A percentile compares a stretch with the other conserved stretches of the same genome.
phyloP scores from a whole-genome alignment of 768 basidiomycete genomes.

The Leccinum uliginosum region DNA sequence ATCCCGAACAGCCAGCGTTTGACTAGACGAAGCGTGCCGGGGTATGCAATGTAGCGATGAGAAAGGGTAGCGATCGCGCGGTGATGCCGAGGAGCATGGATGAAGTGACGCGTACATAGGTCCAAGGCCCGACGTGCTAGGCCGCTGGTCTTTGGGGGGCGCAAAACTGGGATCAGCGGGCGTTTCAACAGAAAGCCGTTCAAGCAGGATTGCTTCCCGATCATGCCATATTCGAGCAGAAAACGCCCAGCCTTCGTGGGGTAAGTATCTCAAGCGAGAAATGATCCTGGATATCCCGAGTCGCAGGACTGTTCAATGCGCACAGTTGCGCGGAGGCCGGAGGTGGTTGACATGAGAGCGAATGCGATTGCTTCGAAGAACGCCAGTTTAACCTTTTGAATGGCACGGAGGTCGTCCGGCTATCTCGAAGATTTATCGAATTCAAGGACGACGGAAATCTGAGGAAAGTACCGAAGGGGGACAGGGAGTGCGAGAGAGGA shows the following conservation, averaged over 20 bases:
- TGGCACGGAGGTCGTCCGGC: slow-evolving; percentile 91
- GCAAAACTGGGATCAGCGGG: background rate
- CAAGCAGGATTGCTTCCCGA: slow-evolving; percentile 74
- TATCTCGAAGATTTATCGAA: slow-evolving; percentile 91
- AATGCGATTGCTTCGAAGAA: slow-evolving; percentile 80
- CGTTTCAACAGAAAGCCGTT: slow-evolving; percentile 47
- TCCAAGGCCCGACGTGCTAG: slow-evolving; percentile 55
- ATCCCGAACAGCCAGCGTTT: slow-evolving; percentile 85
- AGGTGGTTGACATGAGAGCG: slow-evolving; percentile 49
- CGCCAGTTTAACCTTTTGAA: slow-evolving; percentile 92
- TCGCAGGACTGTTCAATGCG: slow-evolving; percentile 49
- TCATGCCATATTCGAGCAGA: slow-evolving; percentile 81
- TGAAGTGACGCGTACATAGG: slow-evolving; percentile 65
- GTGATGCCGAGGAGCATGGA: slow-evolving; percentile 82
- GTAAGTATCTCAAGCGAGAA: slow-evolving; percentile 74
- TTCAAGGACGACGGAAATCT: slow-evolving; percentile 74
- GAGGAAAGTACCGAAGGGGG: slow-evolving; percentile 61
- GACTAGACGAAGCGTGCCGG: slow-evolving; percentile 80
- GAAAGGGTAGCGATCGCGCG: slow-evolving; percentile 73
- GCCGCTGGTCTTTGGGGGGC: slow-evolving; percentile 41
- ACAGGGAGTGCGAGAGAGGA: slow-evolving; percentile 48
- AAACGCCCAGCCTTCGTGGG: slow-evolving; percentile 84
- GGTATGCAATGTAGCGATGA: slow-evolving; percentile 75
- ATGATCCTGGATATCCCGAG: slow-evolving; percentile 63
- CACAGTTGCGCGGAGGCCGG: slow-evolving; percentile 53